Percentiles rank a stretch among this genome's conserved stretches.
Evolutionary conservation across 2,329 filamentous ascomycete genomes (phyloP).

Genomic region (Neonectria ditissima): DNA sequence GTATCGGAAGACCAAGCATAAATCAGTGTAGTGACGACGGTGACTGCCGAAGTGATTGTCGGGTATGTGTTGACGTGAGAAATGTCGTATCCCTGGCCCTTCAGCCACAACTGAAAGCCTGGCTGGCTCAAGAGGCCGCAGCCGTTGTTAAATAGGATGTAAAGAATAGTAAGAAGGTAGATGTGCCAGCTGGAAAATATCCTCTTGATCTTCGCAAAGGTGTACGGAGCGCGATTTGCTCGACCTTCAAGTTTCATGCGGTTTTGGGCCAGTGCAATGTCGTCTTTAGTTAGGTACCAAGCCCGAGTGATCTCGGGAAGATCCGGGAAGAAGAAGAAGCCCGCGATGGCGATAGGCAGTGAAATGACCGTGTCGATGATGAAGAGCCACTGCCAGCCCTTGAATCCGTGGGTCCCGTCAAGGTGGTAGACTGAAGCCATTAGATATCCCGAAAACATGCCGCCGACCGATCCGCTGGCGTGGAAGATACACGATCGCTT

Average conservation of each 20-base stretch:
- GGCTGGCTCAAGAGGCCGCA: slow-evolving; percentile 60
- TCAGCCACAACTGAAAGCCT: slow-evolving; percentile 65
- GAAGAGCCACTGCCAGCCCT: slow-evolving; percentile 59
- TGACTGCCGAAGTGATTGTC: slow-evolving; percentile 67
- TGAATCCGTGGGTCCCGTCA: slow-evolving; percentile 56
- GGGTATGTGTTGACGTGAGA: slow-evolving; percentile 64
- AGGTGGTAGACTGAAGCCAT: slow-evolving; percentile 55
- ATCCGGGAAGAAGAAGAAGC: slow-evolving; percentile 49
- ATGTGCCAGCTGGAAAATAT: slow-evolving; percentile 76
- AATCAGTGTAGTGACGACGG: slow-evolving; percentile 67
- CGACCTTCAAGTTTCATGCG: slow-evolving; percentile 58
- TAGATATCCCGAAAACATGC: slow-evolving; percentile 48
- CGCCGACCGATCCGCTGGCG: slow-evolving; percentile 43
- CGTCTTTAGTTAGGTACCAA: slow-evolving; percentile 45
- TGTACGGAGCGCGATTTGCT: slow-evolving; percentile 55
- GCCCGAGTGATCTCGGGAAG: slow-evolving; percentile 45
- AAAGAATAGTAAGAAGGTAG: slow-evolving; percentile 68
- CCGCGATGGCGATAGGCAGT: slow-evolving; percentile 48
- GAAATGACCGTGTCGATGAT: slow-evolving; percentile 53
- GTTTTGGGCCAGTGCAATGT: slow-evolving; percentile 44
- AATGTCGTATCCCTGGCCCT: slow-evolving; percentile 56
- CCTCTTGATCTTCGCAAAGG: slow-evolving; percentile 64
- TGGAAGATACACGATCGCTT: slow-evolving; percentile 58
- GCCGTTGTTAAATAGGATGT: slow-evolving; percentile 75
- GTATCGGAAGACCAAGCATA: slow-evolving; percentile 76